Percentiles rank a stretch among this genome's conserved stretches.
These are phyloP conservation scores for Rubroshorea leprosula DNA, from an alignment of 345 rosid species.

Conservation along the genomic window DNA sequence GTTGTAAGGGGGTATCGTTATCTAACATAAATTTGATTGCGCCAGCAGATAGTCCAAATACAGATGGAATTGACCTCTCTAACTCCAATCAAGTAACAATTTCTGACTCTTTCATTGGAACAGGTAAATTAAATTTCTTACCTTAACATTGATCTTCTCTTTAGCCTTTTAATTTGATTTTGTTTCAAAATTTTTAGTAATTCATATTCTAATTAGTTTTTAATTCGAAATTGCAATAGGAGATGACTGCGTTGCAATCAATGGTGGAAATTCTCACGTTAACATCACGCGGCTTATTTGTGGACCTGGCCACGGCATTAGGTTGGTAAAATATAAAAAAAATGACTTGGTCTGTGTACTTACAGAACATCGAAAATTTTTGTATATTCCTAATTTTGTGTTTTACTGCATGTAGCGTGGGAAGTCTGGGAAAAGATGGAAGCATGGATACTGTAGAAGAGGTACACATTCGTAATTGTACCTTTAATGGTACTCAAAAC, in stretches of 20 bases:
- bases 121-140: constrained; percentile 35
- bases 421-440: constrained; percentile 51
- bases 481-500: constrained; percentile 34
- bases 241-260: too few species aligned
- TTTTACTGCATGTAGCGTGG: constrained; percentile 31
- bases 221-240: too few species aligned
- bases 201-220: too few species aligned
- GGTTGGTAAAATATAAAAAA: too few species aligned
- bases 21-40: constrained; percentile 36
- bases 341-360: too few species aligned
- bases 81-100: constrained; percentile 31
- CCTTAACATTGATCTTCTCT: too few species aligned
- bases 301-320: too few species aligned
- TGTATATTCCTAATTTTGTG: not conserved
- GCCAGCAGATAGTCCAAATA: constrained; percentile 55
- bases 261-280: too few species aligned
- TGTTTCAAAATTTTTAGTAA: too few species aligned
- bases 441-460: constrained; percentile 24
- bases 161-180: not conserved
- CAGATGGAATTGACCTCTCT: constrained; percentile 58
- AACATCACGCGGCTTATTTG: too few species aligned
- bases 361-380: not conserved
- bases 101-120: constrained; percentile 28
- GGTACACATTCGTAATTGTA: constrained; percentile 32
- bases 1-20: constrained; percentile 23